Evolutionary conservation across 139 green algal species (phyloP).

Genomic region (Chlamydomonas sp.): DNA sequence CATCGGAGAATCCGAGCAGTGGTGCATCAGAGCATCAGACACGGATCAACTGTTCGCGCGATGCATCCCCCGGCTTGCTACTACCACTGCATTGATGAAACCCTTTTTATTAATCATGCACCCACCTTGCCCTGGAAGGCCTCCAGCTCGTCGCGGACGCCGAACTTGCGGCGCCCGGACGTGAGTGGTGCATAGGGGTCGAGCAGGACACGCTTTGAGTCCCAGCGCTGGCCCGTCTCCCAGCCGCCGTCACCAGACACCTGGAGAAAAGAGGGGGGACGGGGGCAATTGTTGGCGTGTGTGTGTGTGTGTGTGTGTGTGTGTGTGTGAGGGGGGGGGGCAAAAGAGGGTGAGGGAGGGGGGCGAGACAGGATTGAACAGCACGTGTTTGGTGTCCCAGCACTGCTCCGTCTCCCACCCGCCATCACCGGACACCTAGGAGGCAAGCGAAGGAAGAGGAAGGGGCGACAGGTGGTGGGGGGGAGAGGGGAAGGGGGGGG

Average conservation of each 20-base stretch:
- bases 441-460: too few species aligned
- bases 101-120: neutral
- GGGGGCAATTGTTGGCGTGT: neutral
- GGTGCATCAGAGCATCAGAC: too few species aligned
- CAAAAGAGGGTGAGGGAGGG: too few species aligned
- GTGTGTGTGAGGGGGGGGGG: too few species aligned
- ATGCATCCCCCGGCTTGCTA: too few species aligned
- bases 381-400: too few species aligned
- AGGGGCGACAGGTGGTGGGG: neutral
- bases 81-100: too few species aligned
- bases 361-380: too few species aligned
- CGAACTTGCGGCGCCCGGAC: constrained; percentile 58
- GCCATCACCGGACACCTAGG: constrained; percentile 51
- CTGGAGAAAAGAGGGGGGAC: neutral
- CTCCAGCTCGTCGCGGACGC: constrained; percentile 65
- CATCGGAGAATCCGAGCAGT: too few species aligned
- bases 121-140: constrained; percentile 57
- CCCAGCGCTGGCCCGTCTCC: constrained; percentile 70
- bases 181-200: constrained; percentile 82
- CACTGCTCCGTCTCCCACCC: too few species aligned
- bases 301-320: too few species aligned
- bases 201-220: constrained; percentile 56
- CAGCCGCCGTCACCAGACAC: constrained; percentile 67
- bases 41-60: too few species aligned
- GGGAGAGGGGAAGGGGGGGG: neutral